Base-by-base conservation (phyloP, 2,329 filamentous ascomycete species). In the Biscogniauxia mediterranea region DNA sequence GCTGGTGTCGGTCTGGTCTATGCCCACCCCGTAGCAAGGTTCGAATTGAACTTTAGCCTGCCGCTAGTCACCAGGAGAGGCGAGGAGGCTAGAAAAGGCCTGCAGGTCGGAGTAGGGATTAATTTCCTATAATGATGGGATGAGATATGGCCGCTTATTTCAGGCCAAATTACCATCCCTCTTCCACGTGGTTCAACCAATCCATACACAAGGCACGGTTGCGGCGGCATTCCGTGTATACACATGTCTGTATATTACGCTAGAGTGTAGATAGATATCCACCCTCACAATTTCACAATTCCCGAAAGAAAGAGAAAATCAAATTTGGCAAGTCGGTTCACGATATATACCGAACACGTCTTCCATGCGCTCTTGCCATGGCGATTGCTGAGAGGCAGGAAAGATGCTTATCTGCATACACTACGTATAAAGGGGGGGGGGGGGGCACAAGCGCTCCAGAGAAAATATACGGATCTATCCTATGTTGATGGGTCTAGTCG, bases 51-150 rank as follows among this genome's bases (percentile, higher is more conserved):
- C 77, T 97, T 99, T 74, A 93, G 91, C 69, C 76, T 99, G 67
- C 95, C 95, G 1, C 75, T 99, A 61, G 89, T 94, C 19, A 76
- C 92, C 71, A 85, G 95, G 61, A 89, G 85, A 65, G 93, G 92
- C 42, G 95, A 99, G 78, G 89, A 95, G 69, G 89, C 87, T 17
- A 86, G 94, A 59, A 99, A 99, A 79, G 95, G 95, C 0, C 74
- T 99, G 65, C 93, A 95, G 75, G 89, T 99, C 70, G 95, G 95
- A n/a, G 92, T 99, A 50, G 95, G 95, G 55, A 93, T 99, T 73
- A 96, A 91, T 78, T 97, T 99, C 75, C 79, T 98, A 83, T 98
- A 90, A 68, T n/a, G 23, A 26, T 20, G 19, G 28, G 46, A 52
- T 52, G 7, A 8, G 11, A 19, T n/a, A 13, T 20, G 8, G 7